Conservation (phyloP, 805 yeast species). For the Suhomyces tanzawaensis region DNA sequence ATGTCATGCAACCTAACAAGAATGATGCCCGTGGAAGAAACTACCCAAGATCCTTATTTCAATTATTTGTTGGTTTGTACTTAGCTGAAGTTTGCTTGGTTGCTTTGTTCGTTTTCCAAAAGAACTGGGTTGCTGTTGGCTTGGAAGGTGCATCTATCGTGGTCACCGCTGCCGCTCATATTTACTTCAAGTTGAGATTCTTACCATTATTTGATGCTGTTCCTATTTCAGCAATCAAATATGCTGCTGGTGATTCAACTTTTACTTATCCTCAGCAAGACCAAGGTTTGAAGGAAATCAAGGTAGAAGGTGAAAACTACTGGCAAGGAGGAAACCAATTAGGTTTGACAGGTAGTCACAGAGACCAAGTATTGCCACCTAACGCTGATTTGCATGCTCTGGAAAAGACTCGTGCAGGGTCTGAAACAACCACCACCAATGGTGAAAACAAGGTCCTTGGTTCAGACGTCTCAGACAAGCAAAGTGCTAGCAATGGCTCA, state of each 20-base stretch:
- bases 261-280: conserved; percentile 59
- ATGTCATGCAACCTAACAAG: conserved; percentile 56
- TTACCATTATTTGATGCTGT: conserved; percentile 65
- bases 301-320: conserved; percentile 48
- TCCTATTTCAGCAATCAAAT: conserved; percentile 61
- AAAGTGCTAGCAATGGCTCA: conserved; percentile 4
- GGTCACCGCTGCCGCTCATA: conserved; percentile 58
- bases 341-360: conserved; percentile 23
- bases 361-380: conserved; percentile 19
- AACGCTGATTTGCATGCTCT: neutral
- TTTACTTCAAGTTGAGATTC: conserved; percentile 57
- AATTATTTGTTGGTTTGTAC: conserved; percentile 68
- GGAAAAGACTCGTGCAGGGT: conserved; percentile 2
- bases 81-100: conserved; percentile 66
- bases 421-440: neutral
- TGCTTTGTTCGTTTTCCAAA: conserved; percentile 72
- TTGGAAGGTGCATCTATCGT: conserved; percentile 60
- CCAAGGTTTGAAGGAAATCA: conserved; percentile 61
- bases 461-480: conserved; percentile 9
- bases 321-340: conserved; percentile 46
- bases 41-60: conserved; percentile 70
- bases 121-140: conserved; percentile 76
- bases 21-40: conserved; percentile 68
- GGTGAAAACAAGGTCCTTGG: conserved; percentile 2
- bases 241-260: conserved; percentile 43